Base-by-base conservation (phyloP, 106 monocot genomes). In the Platanthera guangdongensis region DNA sequence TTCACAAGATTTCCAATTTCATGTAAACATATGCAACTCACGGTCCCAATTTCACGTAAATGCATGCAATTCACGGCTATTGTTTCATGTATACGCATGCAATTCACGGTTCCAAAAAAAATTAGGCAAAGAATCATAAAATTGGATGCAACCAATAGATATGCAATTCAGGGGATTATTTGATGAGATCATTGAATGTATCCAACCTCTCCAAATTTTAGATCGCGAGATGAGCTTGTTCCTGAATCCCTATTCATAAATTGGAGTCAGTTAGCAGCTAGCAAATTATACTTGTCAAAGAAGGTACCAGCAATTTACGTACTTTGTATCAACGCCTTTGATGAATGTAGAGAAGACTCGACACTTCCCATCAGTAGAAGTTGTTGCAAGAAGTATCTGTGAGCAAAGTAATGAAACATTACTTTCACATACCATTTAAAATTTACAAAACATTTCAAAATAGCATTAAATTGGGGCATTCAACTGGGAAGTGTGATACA, bases 301-400 rank as follows among this genome's bases (percentile, higher is more conserved):
- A 11, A n/a, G 39, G 19, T 13, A 52, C 48, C 28, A 69, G 13
- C 19, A 54, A 47, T 81, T 19, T 74, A 75, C 55, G 47, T 52
- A 99, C 97, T 88, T 99, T 85, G 84, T 68, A 82, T 99, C 97
- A 53, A 99, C 85, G 39, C 94, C 97, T 85, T 94, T 94, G 73
- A 99, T 99, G 75, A 88, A 99, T 69, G 97, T 99, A 55, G 92
- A 92, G 74, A 99, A 99, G 53, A 99, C 86, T 65, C 94, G 89
- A 75, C 97, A 99, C 83, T 99, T 99, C 65, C 97, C 99, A 88
- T 94, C 99, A 78, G 94, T 92, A 19, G 94, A 99, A 78, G 99
- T 92, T 78, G 99, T 99, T 73, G 99, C 99, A 81, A 99, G 92
- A 84, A 94, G 89, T 83, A 99, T 88, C 99, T 99, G 78, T 8